Evolutionary conservation across 257 asterid genomes (phyloP).

Genomic region (Lantana camara): DNA sequence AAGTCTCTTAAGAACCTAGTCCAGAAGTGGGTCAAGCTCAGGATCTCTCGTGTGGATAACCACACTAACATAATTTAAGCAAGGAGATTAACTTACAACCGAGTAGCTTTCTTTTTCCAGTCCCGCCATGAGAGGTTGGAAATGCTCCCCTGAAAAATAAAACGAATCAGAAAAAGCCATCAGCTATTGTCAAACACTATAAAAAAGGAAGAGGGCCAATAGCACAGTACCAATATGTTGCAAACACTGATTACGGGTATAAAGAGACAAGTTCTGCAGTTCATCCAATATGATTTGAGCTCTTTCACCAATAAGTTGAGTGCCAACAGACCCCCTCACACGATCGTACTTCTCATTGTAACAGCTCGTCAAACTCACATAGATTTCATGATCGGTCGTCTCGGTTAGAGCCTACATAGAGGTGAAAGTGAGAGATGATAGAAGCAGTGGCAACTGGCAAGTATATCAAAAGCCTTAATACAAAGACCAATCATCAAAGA

Average conservation of each 20-base stretch:
- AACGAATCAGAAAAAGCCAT: conserved; percentile 28
- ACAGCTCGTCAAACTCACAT: conserved; percentile 76
- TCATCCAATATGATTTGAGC: conserved; percentile 90
- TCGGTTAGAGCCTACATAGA: conserved; percentile 70
- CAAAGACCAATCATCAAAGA: too few species aligned
- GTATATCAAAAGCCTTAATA: not conserved
- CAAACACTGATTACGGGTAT: conserved; percentile 75
- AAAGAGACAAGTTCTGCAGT: conserved; percentile 66
- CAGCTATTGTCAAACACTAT: conserved; percentile 17
- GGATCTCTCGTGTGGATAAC: too few species aligned
- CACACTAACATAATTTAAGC: too few species aligned
- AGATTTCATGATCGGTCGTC: conserved; percentile 86
- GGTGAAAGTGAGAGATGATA: conserved; percentile 27
- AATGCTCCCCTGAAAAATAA: conserved; percentile 75
- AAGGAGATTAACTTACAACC: conserved; percentile 59
- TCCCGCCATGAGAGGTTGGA: conserved; percentile 74
- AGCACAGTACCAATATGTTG: conserved; percentile 82
- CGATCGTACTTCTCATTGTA: conserved; percentile 68
- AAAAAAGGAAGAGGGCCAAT: conserved; percentile 22
- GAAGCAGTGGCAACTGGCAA: conserved; percentile 21
- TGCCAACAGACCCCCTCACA: conserved; percentile 88
- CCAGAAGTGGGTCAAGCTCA: too few species aligned
- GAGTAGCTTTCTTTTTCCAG: conserved; percentile 59
- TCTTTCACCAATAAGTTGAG: conserved; percentile 92
- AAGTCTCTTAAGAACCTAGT: conserved; percentile 16